Percentiles rank a stretch among this genome's conserved stretches.
Conservation (phyloP, 257 asterid species). For the Hygrophila difformis region DNA sequence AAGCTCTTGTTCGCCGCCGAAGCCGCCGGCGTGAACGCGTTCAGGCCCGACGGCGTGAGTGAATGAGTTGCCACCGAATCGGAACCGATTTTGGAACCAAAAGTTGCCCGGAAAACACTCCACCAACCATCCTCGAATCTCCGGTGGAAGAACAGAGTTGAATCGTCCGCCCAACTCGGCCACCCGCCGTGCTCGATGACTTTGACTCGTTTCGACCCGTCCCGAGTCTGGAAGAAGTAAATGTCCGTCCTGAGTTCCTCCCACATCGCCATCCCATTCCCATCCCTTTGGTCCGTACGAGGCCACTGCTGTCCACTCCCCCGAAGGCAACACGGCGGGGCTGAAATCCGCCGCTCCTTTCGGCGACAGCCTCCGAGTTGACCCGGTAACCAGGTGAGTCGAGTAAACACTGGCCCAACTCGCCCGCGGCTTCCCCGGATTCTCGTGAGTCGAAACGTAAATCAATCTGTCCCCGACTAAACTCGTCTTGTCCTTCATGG, state of each 20-base stretch:
- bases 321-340: slow-evolving; percentile 90
- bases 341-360: slow-evolving; percentile 62
- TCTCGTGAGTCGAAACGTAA: slow-evolving; percentile 75
- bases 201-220: slow-evolving; percentile 71
- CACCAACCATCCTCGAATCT: slow-evolving; percentile 81
- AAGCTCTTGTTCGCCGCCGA: slow-evolving; percentile 37
- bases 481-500: slow-evolving; percentile 75
- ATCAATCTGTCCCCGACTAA: slow-evolving; percentile 52
- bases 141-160: slow-evolving; percentile 70
- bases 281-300: slow-evolving; percentile 50
- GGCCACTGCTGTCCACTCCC: slow-evolving; percentile 79
- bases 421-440: slow-evolving; percentile 59
- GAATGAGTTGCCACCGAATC: slow-evolving; percentile 40
- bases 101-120: slow-evolving; percentile 59
- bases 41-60: slow-evolving; percentile 80
- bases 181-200: slow-evolving; percentile 83
- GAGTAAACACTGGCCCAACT: slow-evolving; percentile 91
- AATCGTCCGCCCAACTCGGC: slow-evolving; percentile 88
- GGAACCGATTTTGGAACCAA: slow-evolving; percentile 16
- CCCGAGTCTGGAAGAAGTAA: slow-evolving; percentile 48
- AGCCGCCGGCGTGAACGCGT: slow-evolving; percentile 89
- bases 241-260: slow-evolving; percentile 68
- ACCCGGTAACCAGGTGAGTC: slow-evolving; percentile 56
- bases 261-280: slow-evolving; percentile 76
- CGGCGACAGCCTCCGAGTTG: slow-evolving; percentile 64